Evolutionary conservation across 2,329 filamentous ascomycete species (phyloP).

Genomic region (Capronia americana): DNA sequence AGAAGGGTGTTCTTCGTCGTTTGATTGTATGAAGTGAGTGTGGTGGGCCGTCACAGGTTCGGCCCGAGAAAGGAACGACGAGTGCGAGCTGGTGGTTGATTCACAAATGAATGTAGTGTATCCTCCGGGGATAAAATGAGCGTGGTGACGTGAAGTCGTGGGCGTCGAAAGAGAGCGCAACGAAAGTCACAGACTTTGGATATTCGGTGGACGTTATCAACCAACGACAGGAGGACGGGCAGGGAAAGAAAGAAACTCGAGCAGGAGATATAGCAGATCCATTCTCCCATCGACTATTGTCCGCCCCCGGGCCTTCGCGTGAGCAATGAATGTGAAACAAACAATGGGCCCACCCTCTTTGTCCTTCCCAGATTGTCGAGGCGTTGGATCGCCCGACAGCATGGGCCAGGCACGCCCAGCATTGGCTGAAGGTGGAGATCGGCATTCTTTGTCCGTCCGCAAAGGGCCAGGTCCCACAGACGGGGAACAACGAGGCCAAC

Average conservation of each 20-base stretch:
- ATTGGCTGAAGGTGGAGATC: slow-evolving; percentile 21
- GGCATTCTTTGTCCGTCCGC: slow-evolving; percentile 11
- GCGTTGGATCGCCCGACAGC: slow-evolving; percentile 28
- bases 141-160: slow-evolving; percentile 29
- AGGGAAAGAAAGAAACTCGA: slow-evolving; percentile 18
- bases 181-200: slow-evolving; percentile 39
- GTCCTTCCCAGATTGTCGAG: slow-evolving; percentile 35
- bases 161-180: slow-evolving; percentile 29
- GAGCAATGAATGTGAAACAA: slow-evolving; percentile 31
- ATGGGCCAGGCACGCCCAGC: slow-evolving; percentile 10
- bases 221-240: slow-evolving; percentile 23
- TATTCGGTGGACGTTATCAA: slow-evolving; percentile 23
- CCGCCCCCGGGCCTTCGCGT: slow-evolving; percentile 17
- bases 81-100: background rate
- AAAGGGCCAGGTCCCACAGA: slow-evolving; percentile 13
- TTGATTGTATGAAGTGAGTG: background rate
- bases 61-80: slow-evolving; percentile 16
- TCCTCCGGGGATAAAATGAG: slow-evolving; percentile 38
- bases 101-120: slow-evolving; percentile 27
- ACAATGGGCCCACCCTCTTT: slow-evolving; percentile 26
- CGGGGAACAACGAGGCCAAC: slow-evolving; percentile 20
- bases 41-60: slow-evolving; percentile 9
- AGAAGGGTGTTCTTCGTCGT: background rate
- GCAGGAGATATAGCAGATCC: slow-evolving; percentile 24
- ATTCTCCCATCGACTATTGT: slow-evolving; percentile 13